Evolutionary conservation across 805 yeast genomes (phyloP), one percentile per base, ranked within the genome.

Genomic region (Kluyveromyces nonfermentans): DNA sequence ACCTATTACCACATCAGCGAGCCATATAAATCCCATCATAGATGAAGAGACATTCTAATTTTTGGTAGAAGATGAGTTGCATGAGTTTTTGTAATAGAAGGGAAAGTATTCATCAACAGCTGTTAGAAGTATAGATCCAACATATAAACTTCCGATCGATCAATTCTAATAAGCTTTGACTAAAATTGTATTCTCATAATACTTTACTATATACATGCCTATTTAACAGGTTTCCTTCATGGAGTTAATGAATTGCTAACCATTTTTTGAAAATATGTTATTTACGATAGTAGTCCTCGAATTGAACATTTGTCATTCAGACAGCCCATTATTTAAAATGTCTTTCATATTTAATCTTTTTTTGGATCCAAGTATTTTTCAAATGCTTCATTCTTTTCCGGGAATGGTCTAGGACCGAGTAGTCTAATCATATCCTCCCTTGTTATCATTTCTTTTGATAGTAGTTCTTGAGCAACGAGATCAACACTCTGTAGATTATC

Each of bases 391-490:
- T 87, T 88, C 51, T 75, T 80, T 61, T 88, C 96, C 14, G 85
- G 82, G 72, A 83, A 93, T 9, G 96, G 96, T 52, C 99, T 75
- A 62, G 85, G 85, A 3, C 99, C 99, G 37, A 93, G 69, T 40
- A 93, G 63, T 46, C 90, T 74, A 45, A 89, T 79, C 94, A 93
- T 87, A 60, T 93, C 98, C 53, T 86, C 94, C 63, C 98, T 78
- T 3, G 96, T 87, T 20, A 93, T 76, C 21, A 87, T 95, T 63
- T 93, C 99, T 62, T 90, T 89, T 43, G 72, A 66, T 55, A 90
- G 72, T 50, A 93, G 70, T 57, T 85, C 88, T 63, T 89, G 80
- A 1, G 98, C 98, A 40, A 94, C 94, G 46, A 76, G 68, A 50
- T 80, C 89, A 33, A 93, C 89, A 48, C 84, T 90, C 10, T 71